Conservation (phyloP, 805 yeast genomes). For the Suhomyces kilbournensis region DNA sequence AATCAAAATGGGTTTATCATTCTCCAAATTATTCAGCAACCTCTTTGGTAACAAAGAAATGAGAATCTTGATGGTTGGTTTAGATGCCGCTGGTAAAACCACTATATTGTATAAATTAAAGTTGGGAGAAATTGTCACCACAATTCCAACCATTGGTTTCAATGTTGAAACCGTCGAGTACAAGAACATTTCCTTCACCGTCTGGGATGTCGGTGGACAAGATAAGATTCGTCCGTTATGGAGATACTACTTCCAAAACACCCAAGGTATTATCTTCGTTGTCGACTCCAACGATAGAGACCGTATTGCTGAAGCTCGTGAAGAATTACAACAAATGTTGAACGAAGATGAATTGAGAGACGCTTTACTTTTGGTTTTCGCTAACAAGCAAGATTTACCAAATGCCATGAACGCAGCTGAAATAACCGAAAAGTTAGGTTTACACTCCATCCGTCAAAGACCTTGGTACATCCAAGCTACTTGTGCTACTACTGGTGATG, state of each 20-base stretch:
- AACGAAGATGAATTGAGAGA: slow-evolving; percentile 43
- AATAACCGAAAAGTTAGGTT: slow-evolving; percentile 42
- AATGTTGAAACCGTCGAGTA: slow-evolving; percentile 44
- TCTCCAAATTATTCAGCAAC: slow-evolving; percentile 39
- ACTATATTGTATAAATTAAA: slow-evolving; percentile 42
- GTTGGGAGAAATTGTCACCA: slow-evolving; percentile 42
- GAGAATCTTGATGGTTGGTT: slow-evolving; percentile 45
- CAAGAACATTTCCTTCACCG: slow-evolving; percentile 42
- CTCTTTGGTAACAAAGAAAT: slow-evolving; percentile 42
- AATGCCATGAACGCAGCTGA: slow-evolving; percentile 46
- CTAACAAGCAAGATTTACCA: slow-evolving; percentile 44
- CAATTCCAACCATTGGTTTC: slow-evolving; percentile 43
- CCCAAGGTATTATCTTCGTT: slow-evolving; percentile 42
- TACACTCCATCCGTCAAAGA: slow-evolving; percentile 91
- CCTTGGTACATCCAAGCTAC: slow-evolving; percentile 99
- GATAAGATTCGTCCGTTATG: slow-evolving; percentile 44
- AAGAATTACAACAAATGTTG: slow-evolving; percentile 44
- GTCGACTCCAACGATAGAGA: slow-evolving; percentile 44
- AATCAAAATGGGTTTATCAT: slow-evolving; percentile 34
- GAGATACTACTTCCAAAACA: slow-evolving; percentile 44
- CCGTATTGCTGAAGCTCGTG: slow-evolving; percentile 42
- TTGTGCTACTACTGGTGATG: slow-evolving; percentile 87
- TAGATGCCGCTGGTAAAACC: slow-evolving; percentile 44
- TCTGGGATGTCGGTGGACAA: slow-evolving; percentile 46
- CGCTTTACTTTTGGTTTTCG: slow-evolving; percentile 39